These are phyloP conservation scores for Eucalyptus erythrocorys DNA, from an alignment of 345 rosid genomes.

Conservation along the genomic window DNA sequence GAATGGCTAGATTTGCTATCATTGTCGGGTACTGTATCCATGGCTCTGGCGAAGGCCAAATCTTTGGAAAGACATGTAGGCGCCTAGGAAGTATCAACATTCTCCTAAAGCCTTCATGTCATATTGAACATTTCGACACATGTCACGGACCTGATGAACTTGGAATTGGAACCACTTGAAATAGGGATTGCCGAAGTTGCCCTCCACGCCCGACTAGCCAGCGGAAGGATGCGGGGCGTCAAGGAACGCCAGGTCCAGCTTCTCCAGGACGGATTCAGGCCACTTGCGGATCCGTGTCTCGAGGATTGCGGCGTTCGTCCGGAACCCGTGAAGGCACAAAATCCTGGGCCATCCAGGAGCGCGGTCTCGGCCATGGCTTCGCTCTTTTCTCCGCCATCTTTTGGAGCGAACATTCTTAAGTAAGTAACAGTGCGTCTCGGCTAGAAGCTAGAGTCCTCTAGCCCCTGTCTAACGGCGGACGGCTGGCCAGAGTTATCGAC, in stretches of 20 bases:
- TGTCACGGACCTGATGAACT: background rate
- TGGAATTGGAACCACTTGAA: slow-evolving; percentile 27
- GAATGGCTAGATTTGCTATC: background rate
- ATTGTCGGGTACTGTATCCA: background rate
- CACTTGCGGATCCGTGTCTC: background rate
- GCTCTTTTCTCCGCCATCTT: background rate
- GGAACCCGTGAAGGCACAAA: slow-evolving; percentile 26
- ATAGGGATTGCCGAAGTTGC: slow-evolving; percentile 20
- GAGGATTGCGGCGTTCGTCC: slow-evolving; percentile 24
- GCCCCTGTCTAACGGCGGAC: background rate
- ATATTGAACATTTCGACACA: no score
- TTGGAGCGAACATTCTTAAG: background rate
- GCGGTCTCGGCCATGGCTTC: background rate
- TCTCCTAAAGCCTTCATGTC: rapidly evolving
- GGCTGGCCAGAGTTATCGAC: background rate
- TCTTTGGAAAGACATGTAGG: background rate
- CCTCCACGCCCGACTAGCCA: slow-evolving; percentile 21
- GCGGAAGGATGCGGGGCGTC: slow-evolving; percentile 22
- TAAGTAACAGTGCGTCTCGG: background rate
- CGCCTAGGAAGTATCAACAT: rapidly evolving
- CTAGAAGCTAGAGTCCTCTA: background rate
- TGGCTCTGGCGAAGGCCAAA: background rate
- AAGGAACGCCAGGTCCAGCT: slow-evolving; percentile 23
- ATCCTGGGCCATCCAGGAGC: background rate
- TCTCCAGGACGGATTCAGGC: background rate